A percentile compares a stretch with the other conserved stretches of the same genome.
These are phyloP conservation scores for Sambucus nigra DNA, from an alignment of 129 eudicot species.

Conservation along the genomic window DNA sequence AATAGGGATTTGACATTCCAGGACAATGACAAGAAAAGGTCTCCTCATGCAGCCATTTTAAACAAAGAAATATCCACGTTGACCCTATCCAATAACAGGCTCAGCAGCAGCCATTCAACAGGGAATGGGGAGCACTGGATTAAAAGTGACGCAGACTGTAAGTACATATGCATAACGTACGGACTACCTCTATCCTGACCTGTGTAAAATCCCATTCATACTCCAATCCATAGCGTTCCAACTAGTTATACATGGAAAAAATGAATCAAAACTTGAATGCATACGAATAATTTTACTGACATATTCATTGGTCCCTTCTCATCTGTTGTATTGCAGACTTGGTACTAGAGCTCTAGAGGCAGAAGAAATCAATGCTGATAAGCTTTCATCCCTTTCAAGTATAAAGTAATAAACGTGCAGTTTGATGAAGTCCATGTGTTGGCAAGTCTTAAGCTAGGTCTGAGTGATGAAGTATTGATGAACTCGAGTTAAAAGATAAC, in stretches of 20 bases:
- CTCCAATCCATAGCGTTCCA: not conserved
- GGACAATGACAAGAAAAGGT: constrained; percentile 10
- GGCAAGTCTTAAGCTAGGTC: constrained; percentile 6
- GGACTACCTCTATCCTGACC: not conserved
- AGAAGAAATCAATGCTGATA: constrained; percentile 7
- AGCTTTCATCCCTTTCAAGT: constrained; percentile 8
- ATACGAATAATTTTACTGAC: constrained; percentile 1
- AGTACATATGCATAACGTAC: constrained; percentile 23
- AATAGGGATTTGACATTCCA: constrained; percentile 12
- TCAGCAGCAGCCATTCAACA: constrained; percentile 16
- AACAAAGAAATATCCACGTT: constrained; percentile 13
- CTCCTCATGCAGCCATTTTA: constrained; percentile 10
- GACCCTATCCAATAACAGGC: constrained; percentile 7
- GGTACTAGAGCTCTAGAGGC: constrained; percentile 64
- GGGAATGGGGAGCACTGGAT: constrained; percentile 59
- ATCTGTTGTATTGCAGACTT: constrained; percentile 35
- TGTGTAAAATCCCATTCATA: not conserved
- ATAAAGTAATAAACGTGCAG: constrained; percentile 11
- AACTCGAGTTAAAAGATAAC: constrained; percentile 6
- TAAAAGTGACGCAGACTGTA: constrained; percentile 71
- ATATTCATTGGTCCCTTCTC: constrained; percentile 3
- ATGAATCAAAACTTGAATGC: constrained; percentile 2
- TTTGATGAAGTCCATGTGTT: constrained; percentile 20
- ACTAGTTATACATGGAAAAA: not conserved
- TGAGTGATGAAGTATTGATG: constrained; percentile 12